Evolutionary conservation across 176 grass and related monocot genomes (phyloP), one percentile per base, ranked within the genome.

Genomic region (Poa annua): DNA sequence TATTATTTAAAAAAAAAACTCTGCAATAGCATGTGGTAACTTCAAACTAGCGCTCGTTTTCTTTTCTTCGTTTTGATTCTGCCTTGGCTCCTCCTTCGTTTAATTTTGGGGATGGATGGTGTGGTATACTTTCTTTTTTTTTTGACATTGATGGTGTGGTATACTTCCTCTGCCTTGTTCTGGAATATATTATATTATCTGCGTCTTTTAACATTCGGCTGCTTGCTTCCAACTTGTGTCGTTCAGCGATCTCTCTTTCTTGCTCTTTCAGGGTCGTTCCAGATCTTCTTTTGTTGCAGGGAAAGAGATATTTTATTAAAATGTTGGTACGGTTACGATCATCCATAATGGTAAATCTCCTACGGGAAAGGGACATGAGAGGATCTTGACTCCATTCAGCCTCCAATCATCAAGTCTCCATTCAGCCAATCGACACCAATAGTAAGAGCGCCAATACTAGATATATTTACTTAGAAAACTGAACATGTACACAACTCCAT

Each of bases 21-120:
- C n/a, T n/a, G n/a, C n/a, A n/a, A n/a, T n/a, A 32, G 77, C 60
- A 65, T 79, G 59, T 66, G 59, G 77, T 79, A 50, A 79, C 44
- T 80, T 66, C 33, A 51, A 80, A 65, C 45, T 36, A 51, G 19
- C 61, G 2, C 42, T 9, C 1, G 0, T 64, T 35, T 80, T 33
- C 19, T 34, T 50, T 80, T 34, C 42, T 35, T 63, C 16, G 15
- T 51, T 66, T 10, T 22, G 11, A 33, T 51, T 80, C 17, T 36
- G 45, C 26, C 8, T 62, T 11, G 19, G 19, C 25, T 11, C 56
- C 25, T 3, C 56, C 10, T 60, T 59, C 7, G 52, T 55, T 55
- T 55, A 55, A 17, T 55, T 69, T 69, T 4, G 9, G 19, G 0
- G 66, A 44, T 38, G 5, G 5, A 4, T 21, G 66, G 11, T 29